These are phyloP conservation scores for Selaginella tamariscina DNA, from an alignment of 75 land plant genomes.

Conservation along the genomic window DNA sequence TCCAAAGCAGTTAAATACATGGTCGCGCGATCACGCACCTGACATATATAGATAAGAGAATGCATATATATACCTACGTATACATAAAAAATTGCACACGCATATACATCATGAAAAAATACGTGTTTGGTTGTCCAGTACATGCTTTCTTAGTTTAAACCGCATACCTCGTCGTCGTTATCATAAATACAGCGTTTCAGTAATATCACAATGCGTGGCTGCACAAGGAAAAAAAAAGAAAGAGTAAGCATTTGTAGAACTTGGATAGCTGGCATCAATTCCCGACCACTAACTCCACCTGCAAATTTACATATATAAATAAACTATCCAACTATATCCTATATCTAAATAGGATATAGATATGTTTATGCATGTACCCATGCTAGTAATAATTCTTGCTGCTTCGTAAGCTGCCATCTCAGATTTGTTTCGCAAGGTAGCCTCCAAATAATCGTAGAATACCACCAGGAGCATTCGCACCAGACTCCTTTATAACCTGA, in stretches of 20 bases:
- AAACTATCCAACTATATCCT: too few relatives aligned
- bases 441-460: constrained; percentile 82
- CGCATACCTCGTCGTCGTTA: constrained; percentile 96
- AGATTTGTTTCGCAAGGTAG: constrained; percentile 82
- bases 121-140: not conserved
- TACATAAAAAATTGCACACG: too few relatives aligned
- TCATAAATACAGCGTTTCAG: constrained; percentile 83
- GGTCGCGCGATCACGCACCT: constrained; percentile 97
- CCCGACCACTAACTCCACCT: constrained; percentile 82
- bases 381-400: constrained; percentile 82
- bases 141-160: too few relatives aligned
- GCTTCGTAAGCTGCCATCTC: constrained; percentile 98
- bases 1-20: constrained; percentile 68
- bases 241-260: constrained; percentile 13
- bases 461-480: constrained; percentile 54
- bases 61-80: too few relatives aligned
- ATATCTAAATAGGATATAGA: too few relatives aligned
- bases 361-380: too few relatives aligned
- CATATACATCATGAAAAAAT: not conserved
- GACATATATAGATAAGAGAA: constrained; percentile 2
- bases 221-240: constrained; percentile 19
- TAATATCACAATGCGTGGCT: constrained; percentile 84
- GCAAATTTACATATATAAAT: too few relatives aligned
- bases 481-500: constrained; percentile 80
- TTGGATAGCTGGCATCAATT: constrained; percentile 90